Base-by-base conservation (phyloP, 768 basidiomycete species). In the Amanita subjunquillea region DNA sequence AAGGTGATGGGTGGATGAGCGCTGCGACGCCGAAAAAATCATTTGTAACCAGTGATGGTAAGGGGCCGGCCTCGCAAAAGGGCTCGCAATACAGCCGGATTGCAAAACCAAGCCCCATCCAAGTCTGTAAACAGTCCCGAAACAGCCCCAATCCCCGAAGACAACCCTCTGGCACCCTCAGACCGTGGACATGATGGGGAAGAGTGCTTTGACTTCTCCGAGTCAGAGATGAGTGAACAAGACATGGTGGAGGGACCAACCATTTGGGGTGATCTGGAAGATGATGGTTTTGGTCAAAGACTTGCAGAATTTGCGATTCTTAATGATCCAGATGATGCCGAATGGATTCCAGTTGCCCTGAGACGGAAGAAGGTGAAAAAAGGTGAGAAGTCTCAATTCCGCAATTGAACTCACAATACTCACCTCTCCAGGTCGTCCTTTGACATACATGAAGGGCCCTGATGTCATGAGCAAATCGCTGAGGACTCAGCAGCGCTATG, bases 401-500 rank as follows among this genome's bases (percentile, higher is more conserved):
- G 1, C 1, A 17, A 17, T 17, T 17, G 17, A 17, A 17, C 17
- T 17, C 17, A 17, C 17, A 17, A 1, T 17, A 17, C 17, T 17
- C 17, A 17, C 17, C 17, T 17, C 17, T 17, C 17, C 17, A 17
- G 17, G 17, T 17, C 17, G 17, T 17, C 17, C 17, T 17, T 17
- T 1, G 1, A 17, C 17, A 17, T 17, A 17, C 1, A 17, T 17
- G 1, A 17, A 17, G 17, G 17, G 17, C 17, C 17, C 17, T 17
- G 17, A 17, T 17, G 17, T 17, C 17, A 17, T 17, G 17, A 17
- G 17, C 17, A 17, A 17, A 17, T 54, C 57, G 10, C 0, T 3
- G 36, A 44, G 46, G 10, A 54, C 54, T n/a, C 55, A 40, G 40
- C 51, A 48, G 41, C 40, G 27, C 46, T 53, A 58, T 39, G 27